Evolutionary conservation across 2,329 filamentous ascomycete species (phyloP).

Genomic region (Alternaria metachromatica): DNA sequence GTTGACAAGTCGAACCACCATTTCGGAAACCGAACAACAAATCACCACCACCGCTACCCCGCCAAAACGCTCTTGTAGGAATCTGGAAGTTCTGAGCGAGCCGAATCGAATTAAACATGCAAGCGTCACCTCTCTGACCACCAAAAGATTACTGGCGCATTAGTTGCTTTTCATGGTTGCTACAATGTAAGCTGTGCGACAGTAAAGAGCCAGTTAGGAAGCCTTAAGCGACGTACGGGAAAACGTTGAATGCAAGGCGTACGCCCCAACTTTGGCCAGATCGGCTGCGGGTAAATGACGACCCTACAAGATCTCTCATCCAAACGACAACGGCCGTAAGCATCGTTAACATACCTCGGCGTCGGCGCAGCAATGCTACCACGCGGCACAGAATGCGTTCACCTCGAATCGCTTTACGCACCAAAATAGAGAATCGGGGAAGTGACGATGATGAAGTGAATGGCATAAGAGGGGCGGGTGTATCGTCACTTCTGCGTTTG

Average conservation of each 20-base stretch:
- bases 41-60: background rate
- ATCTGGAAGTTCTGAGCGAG: background rate
- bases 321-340: background rate
- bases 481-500: background rate
- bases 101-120: background rate
- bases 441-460: background rate
- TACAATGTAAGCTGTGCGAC: background rate
- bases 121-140: background rate
- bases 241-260: background rate
- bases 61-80: background rate
- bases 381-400: background rate
- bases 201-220: background rate
- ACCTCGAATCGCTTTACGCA: background rate
- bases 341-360: background rate
- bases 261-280: background rate
- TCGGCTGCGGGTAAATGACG: background rate
- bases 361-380: background rate
- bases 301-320: background rate
- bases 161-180: background rate
- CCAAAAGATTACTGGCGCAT: background rate
- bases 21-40: background rate
- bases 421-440: background rate
- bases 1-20: constrained; percentile 4
- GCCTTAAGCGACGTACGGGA: background rate
- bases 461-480: background rate